Conservation (phyloP, 345 rosid genomes). For the Raphanus sativus region DNA sequence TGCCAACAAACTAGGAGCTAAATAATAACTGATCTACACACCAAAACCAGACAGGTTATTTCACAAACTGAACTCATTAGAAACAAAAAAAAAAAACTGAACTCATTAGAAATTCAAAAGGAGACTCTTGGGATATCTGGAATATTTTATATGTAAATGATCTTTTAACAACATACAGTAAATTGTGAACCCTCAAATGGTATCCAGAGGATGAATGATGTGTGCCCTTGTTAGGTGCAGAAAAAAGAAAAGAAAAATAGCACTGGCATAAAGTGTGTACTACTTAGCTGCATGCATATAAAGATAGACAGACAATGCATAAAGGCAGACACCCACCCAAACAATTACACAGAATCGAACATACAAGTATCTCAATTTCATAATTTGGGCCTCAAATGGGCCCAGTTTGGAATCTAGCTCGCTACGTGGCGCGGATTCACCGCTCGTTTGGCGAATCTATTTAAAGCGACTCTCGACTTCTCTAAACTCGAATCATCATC, state of each 20-base stretch:
- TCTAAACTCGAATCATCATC: background rate
- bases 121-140: no score
- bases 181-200: background rate
- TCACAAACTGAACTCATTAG: no score
- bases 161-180: no score
- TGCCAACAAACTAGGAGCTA: no score
- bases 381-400: constrained; percentile 4
- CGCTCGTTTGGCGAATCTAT: constrained; percentile 38
- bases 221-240: no score
- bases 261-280: background rate
- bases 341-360: background rate
- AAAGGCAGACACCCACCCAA: background rate
- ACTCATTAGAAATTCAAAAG: no score
- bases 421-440: constrained; percentile 35
- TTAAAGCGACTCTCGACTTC: constrained; percentile 13
- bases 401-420: background rate
- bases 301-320: background rate
- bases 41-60: no score
- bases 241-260: background rate
- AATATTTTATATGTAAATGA: no score
- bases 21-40: no score
- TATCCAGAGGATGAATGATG: background rate
- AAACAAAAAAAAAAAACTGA: no score
- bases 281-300: background rate
- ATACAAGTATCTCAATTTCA: background rate